Conservation (phyloP, 2,329 filamentous ascomycete species). For the Pseudocercospora ulei region DNA sequence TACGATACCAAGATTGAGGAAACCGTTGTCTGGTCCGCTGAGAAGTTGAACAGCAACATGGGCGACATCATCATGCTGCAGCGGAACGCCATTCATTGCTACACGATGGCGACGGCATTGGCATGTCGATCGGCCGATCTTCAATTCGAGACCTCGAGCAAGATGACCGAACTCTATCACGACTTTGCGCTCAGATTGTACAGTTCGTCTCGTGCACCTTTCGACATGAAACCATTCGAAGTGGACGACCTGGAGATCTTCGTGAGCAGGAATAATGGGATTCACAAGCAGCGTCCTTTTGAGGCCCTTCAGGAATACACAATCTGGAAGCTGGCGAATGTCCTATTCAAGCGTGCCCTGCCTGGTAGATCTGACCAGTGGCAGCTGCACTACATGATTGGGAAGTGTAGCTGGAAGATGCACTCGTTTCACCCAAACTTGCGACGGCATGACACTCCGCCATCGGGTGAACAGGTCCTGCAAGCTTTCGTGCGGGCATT, state of each 20-base stretch:
- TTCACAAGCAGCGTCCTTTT: conserved; percentile 52
- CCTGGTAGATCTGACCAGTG: conserved; percentile 52
- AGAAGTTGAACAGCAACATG: conserved; percentile 80
- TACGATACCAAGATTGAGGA: conserved; percentile 84
- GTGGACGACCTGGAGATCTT: conserved; percentile 54
- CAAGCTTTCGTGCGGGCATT: conserved; percentile 52
- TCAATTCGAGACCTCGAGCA: conserved; percentile 45
- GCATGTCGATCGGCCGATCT: conserved; percentile 50
- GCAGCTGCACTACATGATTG: conserved; percentile 59
- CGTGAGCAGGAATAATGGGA: conserved; percentile 38
- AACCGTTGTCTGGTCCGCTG: conserved; percentile 75
- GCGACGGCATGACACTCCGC: conserved; percentile 25
- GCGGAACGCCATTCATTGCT: conserved; percentile 71
- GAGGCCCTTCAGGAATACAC: conserved; percentile 50
- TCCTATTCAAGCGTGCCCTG: conserved; percentile 52
- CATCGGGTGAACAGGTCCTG: conserved; percentile 43
- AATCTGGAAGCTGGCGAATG: conserved; percentile 56
- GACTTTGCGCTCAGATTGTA: conserved; percentile 62
- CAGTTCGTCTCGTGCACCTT: conserved; percentile 57
- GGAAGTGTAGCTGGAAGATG: conserved; percentile 66
- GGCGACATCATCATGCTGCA: conserved; percentile 65
- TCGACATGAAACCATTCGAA: conserved; percentile 57
- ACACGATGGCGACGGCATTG: conserved; percentile 56
- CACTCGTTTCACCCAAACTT: too few species aligned
- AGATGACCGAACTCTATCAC: conserved; percentile 56